Conservation (phyloP, 73 alveolate genomes). For the Effrenium voratum region DNA sequence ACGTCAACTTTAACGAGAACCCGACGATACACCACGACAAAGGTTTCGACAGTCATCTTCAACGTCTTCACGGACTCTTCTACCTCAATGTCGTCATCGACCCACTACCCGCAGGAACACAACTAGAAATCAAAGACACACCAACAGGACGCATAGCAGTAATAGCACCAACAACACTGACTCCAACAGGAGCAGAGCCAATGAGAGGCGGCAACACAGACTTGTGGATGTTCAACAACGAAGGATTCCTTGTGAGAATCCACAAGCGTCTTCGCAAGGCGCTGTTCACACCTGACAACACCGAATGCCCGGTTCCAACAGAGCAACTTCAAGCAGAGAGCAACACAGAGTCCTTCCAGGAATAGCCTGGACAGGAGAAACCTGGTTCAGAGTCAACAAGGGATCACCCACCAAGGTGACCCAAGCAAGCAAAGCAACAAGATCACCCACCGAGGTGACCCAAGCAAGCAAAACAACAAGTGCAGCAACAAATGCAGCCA, state of each 20-base stretch:
- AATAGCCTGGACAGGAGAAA: background rate
- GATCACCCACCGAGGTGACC: no score
- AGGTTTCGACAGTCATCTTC: background rate
- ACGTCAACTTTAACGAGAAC: background rate
- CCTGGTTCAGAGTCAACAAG: background rate
- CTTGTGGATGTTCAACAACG: background rate
- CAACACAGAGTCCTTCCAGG: background rate
- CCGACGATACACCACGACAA: background rate
- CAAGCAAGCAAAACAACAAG: background rate
- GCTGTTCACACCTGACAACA: background rate
- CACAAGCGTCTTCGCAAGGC: background rate
- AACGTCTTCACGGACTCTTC: background rate
- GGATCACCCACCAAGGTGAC: no score
- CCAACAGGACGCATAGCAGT: background rate
- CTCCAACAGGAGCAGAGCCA: background rate
- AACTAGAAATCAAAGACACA: background rate
- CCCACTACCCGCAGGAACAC: background rate
- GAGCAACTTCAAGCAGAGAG: background rate
- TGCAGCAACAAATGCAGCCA: background rate
- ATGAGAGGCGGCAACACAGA: background rate
- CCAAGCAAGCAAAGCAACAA: no score
- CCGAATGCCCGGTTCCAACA: background rate
- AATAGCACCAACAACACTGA: background rate
- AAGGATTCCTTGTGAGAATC: background rate
- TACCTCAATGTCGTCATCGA: background rate